Evolutionary conservation across 768 basidiomycete species (phyloP), one percentile per base, ranked within the genome.

Genomic region (Pisolithus orientalis): DNA sequence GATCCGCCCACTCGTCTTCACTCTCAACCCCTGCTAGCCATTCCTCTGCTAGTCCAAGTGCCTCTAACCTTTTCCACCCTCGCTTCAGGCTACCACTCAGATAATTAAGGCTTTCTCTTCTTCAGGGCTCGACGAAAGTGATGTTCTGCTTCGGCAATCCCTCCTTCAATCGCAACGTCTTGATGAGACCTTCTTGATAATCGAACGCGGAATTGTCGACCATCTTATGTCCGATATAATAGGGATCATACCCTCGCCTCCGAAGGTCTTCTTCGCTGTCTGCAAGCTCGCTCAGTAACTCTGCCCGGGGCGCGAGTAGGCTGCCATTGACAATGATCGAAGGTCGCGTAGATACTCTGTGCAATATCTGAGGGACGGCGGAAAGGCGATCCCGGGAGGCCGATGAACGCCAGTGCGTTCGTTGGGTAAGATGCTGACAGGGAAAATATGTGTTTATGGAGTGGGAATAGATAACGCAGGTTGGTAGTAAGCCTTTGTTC

Each of bases 81-180:
- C 13, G 43, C 11, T 34, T 21, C 21, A 21, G 53, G 25, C 16
- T 44, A 39, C 50, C 25, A 16, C 13, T 6, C 53, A 49, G 50
- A 37, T 53, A 53, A 25, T 31, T 13, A 6, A 1, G 3, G 5
- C 39, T 5, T 13, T 57, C 55, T 42, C 74, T 63, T 39, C 80
- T 64, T 80, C 80, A 82, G 13, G 58, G 54, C 57, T 81, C 80
- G 17, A 80, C 79, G 53, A 68, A 80, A 29, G 70, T 71, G 53
- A 57, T 62, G 0, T 75, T 75, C 46, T 74, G 68, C 44, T 75
- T 60, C 3, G 73, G 74, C 21, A 80, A 62, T 3, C 63, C 70
- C 44, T 69, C 68, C 6, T 50, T 46, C 2, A 2, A 21, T 21
- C 21, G 21, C 21, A 21, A 21, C 21, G 21, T 21, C 21, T 21